Evolutionary conservation across 2,329 filamentous ascomycete genomes (phyloP).

Genomic region (Rutstroemia sp.): DNA sequence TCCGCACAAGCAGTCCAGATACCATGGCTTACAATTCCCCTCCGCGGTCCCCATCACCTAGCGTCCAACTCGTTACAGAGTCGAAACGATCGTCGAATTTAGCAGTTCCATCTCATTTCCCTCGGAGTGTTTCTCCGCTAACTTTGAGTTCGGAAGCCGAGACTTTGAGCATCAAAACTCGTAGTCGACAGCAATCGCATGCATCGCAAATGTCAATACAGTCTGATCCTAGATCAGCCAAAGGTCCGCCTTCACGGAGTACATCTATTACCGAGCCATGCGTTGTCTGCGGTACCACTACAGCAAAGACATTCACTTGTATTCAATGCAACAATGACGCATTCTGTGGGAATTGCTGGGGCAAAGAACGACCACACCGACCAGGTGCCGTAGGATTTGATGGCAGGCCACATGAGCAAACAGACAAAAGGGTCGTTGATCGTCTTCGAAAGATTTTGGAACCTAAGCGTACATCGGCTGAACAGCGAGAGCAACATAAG

Average conservation of each 20-base stretch:
- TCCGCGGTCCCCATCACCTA: background rate
- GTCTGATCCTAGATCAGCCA: background rate
- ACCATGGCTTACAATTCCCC: background rate
- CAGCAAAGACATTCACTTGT: background rate
- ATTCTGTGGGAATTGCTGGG: constrained; percentile 16
- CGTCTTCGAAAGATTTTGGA: constrained; percentile 25
- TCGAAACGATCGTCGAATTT: background rate
- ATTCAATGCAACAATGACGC: background rate
- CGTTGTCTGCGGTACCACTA: background rate
- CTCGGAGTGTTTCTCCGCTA: background rate
- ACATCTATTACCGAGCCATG: background rate
- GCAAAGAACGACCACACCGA: constrained; percentile 9
- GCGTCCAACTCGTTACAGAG: background rate
- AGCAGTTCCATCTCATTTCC: background rate
- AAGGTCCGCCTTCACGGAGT: background rate
- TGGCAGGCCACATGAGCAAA: constrained; percentile 32
- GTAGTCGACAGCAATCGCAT: background rate
- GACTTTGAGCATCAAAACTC: background rate
- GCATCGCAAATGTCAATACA: background rate
- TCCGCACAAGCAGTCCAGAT: background rate
- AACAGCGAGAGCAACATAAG: constrained; percentile 21
- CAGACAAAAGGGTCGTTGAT: constrained; percentile 24
- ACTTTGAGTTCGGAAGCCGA: background rate
- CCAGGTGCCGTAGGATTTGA: constrained; percentile 16
- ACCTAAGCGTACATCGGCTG: constrained; percentile 17